These are phyloP conservation scores for Pneumocystis carinii DNA, from an alignment of 1,139 yeast species.

Conservation along the genomic window DNA sequence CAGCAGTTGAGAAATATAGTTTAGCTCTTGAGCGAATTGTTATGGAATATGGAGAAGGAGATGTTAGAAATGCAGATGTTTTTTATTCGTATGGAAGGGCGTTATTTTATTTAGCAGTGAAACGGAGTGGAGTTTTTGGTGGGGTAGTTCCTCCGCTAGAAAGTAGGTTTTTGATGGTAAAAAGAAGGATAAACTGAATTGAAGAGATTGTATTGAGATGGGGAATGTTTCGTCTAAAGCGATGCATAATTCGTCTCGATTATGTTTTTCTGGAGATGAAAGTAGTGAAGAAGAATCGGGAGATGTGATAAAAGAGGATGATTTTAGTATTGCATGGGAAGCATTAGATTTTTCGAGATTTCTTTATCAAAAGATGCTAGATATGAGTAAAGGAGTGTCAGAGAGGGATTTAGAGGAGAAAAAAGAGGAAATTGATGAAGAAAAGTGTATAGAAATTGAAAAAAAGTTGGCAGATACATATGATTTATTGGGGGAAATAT, in stretches of 20 bases:
- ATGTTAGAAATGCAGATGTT: slow-evolving; percentile 39
- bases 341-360: slow-evolving; percentile 62
- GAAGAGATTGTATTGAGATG: not conserved
- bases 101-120: slow-evolving; percentile 61
- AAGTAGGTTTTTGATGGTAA: not conserved
- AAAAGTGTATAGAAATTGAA: slow-evolving; percentile 18
- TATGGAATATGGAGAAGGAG: slow-evolving; percentile 41
- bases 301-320: slow-evolving; percentile 36
- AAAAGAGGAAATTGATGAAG: slow-evolving; percentile 17
- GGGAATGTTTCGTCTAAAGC: too few species aligned
- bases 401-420: slow-evolving; percentile 12
- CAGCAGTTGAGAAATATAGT: slow-evolving; percentile 57
- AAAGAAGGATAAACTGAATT: not conserved
- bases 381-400: not conserved
- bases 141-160: slow-evolving; percentile 13
- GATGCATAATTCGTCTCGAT: slow-evolving; percentile 12
- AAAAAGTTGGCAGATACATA: slow-evolving; percentile 58
- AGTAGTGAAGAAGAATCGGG: slow-evolving; percentile 24
- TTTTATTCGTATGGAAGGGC: slow-evolving; percentile 68
- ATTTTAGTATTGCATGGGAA: slow-evolving; percentile 81
- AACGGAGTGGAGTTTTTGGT: slow-evolving; percentile 69
- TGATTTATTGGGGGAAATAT: slow-evolving; percentile 75
- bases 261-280: slow-evolving; percentile 23
- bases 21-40: slow-evolving; percentile 53
- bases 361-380: slow-evolving; percentile 33